phyloP scores from a whole-genome alignment of 2,329 filamentous ascomycete genomes.

The Monascus ruber region DNA sequence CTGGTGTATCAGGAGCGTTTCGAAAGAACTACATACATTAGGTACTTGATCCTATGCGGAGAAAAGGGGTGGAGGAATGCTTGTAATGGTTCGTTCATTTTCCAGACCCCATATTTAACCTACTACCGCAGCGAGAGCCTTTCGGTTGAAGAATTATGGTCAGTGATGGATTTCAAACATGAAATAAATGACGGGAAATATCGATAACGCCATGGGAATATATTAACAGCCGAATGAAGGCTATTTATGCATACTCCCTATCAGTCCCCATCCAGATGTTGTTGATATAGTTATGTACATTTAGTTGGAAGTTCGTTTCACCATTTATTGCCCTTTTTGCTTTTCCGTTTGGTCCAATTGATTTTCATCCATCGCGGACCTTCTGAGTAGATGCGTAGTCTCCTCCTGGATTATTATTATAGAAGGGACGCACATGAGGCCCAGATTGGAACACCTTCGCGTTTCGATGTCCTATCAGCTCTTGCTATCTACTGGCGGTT shows the following conservation, averaged over 20 bases:
- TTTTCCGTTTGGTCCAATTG: too few relatives aligned
- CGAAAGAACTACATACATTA: too few relatives aligned
- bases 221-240: background rate
- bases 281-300: background rate
- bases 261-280: background rate
- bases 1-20: too few relatives aligned
- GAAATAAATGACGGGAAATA: background rate
- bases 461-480: background rate
- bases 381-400: too few relatives aligned
- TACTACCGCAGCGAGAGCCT: too few relatives aligned
- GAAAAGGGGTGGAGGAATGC: too few relatives aligned
- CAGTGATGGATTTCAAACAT: too few relatives aligned
- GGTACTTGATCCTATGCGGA: too few relatives aligned
- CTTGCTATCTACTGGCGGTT: conserved; percentile 17
- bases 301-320: background rate
- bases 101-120: too few relatives aligned
- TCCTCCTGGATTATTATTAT: background rate
- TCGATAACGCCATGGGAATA: background rate
- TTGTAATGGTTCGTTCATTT: too few relatives aligned
- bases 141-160: too few relatives aligned
- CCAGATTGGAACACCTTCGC: background rate
- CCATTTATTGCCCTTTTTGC: background rate
- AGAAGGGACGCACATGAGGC: background rate
- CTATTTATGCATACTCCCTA: background rate
- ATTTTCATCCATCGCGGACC: too few relatives aligned